Base-by-base conservation (phyloP, 2,329 filamentous ascomycete species). In the Aspergillus sp. region DNA sequence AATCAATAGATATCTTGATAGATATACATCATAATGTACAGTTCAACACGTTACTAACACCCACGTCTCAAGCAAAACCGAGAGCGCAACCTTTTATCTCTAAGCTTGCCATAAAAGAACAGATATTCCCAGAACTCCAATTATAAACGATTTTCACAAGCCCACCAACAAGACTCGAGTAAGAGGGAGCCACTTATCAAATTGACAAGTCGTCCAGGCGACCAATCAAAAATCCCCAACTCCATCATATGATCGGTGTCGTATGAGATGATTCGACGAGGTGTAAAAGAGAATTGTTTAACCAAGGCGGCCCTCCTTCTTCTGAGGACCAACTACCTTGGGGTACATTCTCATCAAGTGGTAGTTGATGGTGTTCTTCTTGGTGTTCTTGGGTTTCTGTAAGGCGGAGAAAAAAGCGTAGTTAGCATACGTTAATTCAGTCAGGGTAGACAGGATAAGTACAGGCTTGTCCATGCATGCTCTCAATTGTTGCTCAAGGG, bases 321-420 rank as follows among this genome's bases (percentile, higher is more conserved):
- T 80, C 78, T 82, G 73, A 53, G 82, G 77, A 60, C 85, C 78
- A 71, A 84, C 79, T 74, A 94, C 74, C 65, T 84, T 81, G 10
- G 82, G 81, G 58, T 85, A 86, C 73, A 87, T 79, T 59, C 93
- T 81, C 53, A 80, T 79, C 35, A 97, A 74, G 66, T 96, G 90
- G 75, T 90, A 90, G 72, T 97, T 97, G 79, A 97, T 90, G 52
- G 79, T 82, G 66, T 83, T 91, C 73, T 84, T 88, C 64, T 81
- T 79, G 52, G 69, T 65, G 43, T 70, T 67, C 51, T 67, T 67
- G 38, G 76, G 67, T 75, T 75, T 80, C 81, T 84, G 62, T 49
- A 46, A 44, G 33, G 19, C 19, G 19, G 19, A 19, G 19, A 19
- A 19, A 19, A 26, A 37, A 40, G 39, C 28, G n/a, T 7, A 29